Conservation (phyloP, 768 basidiomycete genomes). For the Chalciporus piperatus region DNA sequence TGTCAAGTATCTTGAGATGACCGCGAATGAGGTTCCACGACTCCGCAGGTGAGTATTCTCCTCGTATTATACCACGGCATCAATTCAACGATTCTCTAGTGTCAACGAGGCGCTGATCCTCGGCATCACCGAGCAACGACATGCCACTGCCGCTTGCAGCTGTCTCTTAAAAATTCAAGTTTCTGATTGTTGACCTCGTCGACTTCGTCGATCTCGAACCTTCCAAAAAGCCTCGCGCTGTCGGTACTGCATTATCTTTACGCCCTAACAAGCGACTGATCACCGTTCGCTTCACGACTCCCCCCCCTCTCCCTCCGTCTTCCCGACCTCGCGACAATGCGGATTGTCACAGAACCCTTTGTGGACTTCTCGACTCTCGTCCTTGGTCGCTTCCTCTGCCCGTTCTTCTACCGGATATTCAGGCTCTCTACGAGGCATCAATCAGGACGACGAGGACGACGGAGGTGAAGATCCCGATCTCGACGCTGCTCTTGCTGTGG, state of each 20-base stretch:
- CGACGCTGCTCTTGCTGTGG: conserved; percentile 86
- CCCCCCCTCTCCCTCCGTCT: too few relatives aligned
- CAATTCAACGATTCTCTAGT: conserved; percentile 29
- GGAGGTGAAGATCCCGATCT: conserved; percentile 74
- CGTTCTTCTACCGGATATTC: too few relatives aligned
- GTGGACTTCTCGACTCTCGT: too few relatives aligned
- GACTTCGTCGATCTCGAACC: too few relatives aligned
- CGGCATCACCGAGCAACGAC: conserved; percentile 71
- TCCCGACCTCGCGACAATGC: too few relatives aligned
- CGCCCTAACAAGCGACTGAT: too few relatives aligned
- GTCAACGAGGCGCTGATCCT: conserved; percentile 91
- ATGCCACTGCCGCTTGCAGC: conserved; percentile 56
- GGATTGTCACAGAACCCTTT: too few relatives aligned
- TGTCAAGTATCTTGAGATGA: conserved; percentile 82
- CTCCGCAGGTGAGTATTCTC: conserved; percentile 52
- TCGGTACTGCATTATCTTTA: too few relatives aligned
- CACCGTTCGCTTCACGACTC: too few relatives aligned
- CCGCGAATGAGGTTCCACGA: conserved; percentile 74
- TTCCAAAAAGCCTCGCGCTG: too few relatives aligned
- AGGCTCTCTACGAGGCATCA: conserved; percentile 45
- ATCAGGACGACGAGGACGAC: conserved; percentile 71
- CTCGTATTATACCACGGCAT: background rate
- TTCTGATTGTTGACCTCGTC: too few relatives aligned
- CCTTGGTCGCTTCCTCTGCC: too few relatives aligned
- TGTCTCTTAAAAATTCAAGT: conserved; percentile 44